Base-by-base conservation (phyloP, 805 yeast species). In the Torulaspora microellipsoides region DNA sequence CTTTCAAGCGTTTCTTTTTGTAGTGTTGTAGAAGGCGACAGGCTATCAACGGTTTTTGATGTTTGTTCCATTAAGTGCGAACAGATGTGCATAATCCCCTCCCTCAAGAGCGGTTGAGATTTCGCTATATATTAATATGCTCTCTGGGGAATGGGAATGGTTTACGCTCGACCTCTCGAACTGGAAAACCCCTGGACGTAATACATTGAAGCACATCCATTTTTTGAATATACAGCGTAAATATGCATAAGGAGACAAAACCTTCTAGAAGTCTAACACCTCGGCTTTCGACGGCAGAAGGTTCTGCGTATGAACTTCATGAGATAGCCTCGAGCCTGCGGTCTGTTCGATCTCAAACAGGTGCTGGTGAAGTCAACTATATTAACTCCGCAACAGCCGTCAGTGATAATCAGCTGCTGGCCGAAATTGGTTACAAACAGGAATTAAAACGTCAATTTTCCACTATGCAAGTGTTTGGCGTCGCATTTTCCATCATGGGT, bases 401-500 rank as follows among this genome's bases (percentile, higher is more conserved):
- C 17, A 46, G 37, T 14, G 61, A 54, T 38, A 51, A 49, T 15
- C 56, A 54, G 29, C 42, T 56, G 36, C 34, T 59, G 34, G 63
- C 60, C 5, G 62, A 59, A 48, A 76, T 83, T 42, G 90, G 90
- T 8, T 83, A 83, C 60, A 80, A 80, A 56, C 83, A 80, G 56
- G 89, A 83, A 55, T 66, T 83, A 38, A 70, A 70, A 36, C 73
- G 90, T 60, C 72, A 72, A 30, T 83, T 80, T 55, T 69, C 81
- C 2, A 76, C 83, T 1, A 45, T 78, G 34, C 84, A 80, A 59
- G 80, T 81, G 15, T 83, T 83, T 56, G 86, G 85, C 43, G 77
- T 82, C 43, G 84, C 87, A 3, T 82, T 80, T 56, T 74, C 81
- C 14, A 81, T 83, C 58, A 82, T 83, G 87, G 85, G 87, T 8